Base-by-base conservation (phyloP, 2,329 filamentous ascomycete species). In the Ophiostoma pallidulum region DNA sequence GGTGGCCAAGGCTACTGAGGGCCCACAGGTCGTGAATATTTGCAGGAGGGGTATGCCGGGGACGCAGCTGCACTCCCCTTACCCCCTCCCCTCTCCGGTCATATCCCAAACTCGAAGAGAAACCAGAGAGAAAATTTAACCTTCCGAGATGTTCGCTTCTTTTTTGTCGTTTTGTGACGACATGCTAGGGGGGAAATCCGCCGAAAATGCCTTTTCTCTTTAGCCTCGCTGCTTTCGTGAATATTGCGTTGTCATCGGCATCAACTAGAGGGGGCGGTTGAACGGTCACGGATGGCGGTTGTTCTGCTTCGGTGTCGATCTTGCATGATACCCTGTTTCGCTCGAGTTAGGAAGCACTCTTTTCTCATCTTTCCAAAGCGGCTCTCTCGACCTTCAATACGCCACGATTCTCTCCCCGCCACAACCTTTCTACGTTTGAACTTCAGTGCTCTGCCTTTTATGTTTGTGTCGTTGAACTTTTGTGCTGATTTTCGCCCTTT, bases 1-100 rank as follows among this genome's bases (percentile, higher is more conserved):
- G 16, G 12, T n/a, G n/a, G 70, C 32, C 55, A 51, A 10, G 52
- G 52, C 31, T 56, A 57, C 49, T 57, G 50, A 20, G 16, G 12
- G 4, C 12, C 18, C 3, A 26, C 19, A 10, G 35, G 28, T 12
- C n/a, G 4, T 14, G 31, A 6, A 33, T 33, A 33, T 33, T 16
- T 7, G 18, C 4, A n/a, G 32, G 46, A 53, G 48, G 22, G 49
- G 31, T 37, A 26, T n/a, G 20, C 22, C 16, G 28, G 18, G 38
- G 38, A 28, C 5, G 24, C 24, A 28, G 24, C 10, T 10, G 10
- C 24, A 28, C 10, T 28, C 24, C 24, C 24, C 10, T 28, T 10
- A 5, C 24, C 24, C 24, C n/a, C n/a, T n/a, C n/a, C n/a, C n/a
- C n/a, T n/a, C n/a, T n/a, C n/a, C n/a, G n/a, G n/a, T n/a, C n/a